Evolutionary conservation across 1,284 basidiomycete species (phyloP).

Genomic region (Lignosus rhinocerotis): DNA sequence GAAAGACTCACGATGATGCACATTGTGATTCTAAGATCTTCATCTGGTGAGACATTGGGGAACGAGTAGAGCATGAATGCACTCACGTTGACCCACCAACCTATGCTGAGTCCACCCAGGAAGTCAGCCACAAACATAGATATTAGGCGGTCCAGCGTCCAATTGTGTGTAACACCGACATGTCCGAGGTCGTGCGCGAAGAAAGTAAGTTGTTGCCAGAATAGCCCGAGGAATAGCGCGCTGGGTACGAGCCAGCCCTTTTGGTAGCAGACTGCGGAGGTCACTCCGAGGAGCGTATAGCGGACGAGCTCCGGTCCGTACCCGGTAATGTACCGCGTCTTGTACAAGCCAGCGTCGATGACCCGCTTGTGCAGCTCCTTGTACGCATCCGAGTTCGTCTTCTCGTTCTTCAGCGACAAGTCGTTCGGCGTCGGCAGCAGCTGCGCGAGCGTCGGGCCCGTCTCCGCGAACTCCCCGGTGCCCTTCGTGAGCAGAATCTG

Average conservation of each 20-base stretch:
- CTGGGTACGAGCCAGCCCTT: constrained; percentile 67
- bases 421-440: constrained; percentile 53
- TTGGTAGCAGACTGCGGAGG: constrained; percentile 66
- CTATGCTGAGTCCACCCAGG: constrained; percentile 89
- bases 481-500: constrained; percentile 62
- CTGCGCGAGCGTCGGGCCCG: constrained; percentile 49
- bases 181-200: constrained; percentile 95
- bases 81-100: constrained; percentile 97
- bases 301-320: constrained; percentile 88
- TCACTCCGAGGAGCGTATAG: constrained; percentile 64
- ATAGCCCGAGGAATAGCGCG: constrained; percentile 81
- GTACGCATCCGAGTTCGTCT: constrained; percentile 78
- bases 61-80: no score
- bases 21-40: constrained; percentile 83
- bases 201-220: constrained; percentile 97
- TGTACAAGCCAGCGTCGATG: constrained; percentile 81
- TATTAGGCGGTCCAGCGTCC: constrained; percentile 79
- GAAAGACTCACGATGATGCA: constrained; percentile 79
- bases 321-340: constrained; percentile 81
- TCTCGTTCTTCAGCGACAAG: constrained; percentile 64
- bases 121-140: constrained; percentile 85
- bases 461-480: constrained; percentile 32
- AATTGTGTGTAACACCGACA: constrained; percentile 89
- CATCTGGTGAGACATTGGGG: constrained; percentile 10
- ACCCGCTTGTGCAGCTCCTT: constrained; percentile 78